Conservation (phyloP, 495 filamentous ascomycete genomes). For the Lepraria neglecta region DNA sequence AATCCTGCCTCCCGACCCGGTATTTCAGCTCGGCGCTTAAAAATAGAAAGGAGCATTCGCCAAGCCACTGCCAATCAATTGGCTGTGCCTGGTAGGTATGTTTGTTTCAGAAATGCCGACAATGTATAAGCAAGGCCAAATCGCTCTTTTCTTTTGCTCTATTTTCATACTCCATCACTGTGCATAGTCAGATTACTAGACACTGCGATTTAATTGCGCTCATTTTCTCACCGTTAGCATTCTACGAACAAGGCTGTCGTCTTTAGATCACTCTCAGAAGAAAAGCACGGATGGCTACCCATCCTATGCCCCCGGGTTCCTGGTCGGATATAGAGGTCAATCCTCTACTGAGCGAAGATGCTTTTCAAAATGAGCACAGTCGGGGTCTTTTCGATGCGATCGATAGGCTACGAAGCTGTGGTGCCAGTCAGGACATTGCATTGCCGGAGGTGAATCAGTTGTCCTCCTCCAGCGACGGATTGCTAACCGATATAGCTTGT, state of each 20-base stretch:
- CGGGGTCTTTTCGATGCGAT: neutral
- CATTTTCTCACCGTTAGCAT: neutral
- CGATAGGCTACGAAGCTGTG: neutral
- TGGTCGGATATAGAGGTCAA: neutral
- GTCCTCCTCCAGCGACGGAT: neutral
- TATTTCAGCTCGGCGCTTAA: neutral
- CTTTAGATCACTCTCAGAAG: neutral
- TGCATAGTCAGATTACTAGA: neutral
- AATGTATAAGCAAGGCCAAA: neutral
- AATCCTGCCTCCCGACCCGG: neutral
- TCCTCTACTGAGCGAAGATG: neutral
- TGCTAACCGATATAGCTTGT: neutral
- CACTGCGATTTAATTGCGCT: neutral
- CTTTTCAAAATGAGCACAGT: slow-evolving; percentile 8
- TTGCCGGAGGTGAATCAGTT: neutral
- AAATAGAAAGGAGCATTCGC: neutral
- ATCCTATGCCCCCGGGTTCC: neutral
- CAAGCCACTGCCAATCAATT: neutral
- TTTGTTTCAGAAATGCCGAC: neutral
- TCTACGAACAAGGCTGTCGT: too few species aligned
- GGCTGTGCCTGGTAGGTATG: neutral
- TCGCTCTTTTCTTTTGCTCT: neutral
- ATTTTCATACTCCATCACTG: neutral
- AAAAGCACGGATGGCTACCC: slow-evolving; percentile 1
- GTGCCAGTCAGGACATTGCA: neutral